Evolutionary conservation across 1,284 basidiomycete species (phyloP).

Genomic region (Fomitopsis schrenkii): DNA sequence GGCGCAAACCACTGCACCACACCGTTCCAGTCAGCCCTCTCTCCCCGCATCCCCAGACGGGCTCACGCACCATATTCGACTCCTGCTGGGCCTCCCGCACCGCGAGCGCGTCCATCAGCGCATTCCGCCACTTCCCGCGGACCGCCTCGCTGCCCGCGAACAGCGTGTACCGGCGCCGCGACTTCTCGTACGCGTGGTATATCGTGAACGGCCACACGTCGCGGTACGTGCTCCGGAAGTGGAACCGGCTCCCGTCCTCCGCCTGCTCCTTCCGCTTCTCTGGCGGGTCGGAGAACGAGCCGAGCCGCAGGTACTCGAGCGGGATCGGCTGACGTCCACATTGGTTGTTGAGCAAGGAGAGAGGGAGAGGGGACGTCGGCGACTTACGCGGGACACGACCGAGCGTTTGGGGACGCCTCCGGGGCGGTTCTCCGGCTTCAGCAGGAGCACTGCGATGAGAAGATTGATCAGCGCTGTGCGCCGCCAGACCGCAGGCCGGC

Average conservation of each 20-base stretch:
- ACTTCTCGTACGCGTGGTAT: slow-evolving; percentile 59
- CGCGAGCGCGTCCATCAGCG: slow-evolving; percentile 55
- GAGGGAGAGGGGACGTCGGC: not conserved
- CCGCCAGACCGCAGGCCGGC: slow-evolving; percentile 16
- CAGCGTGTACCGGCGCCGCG: slow-evolving; percentile 62
- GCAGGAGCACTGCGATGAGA: slow-evolving; percentile 49
- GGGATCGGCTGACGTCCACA: slow-evolving; percentile 58
- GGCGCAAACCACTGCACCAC: slow-evolving; percentile 58
- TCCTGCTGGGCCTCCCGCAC: slow-evolving; percentile 61
- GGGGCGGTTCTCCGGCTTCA: slow-evolving; percentile 51
- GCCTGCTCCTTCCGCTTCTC: slow-evolving; percentile 59
- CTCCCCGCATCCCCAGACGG: not conserved
- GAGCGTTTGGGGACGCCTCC: slow-evolving; percentile 45
- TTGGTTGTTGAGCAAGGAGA: not conserved
- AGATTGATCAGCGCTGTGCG: not conserved
- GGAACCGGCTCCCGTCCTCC: slow-evolving; percentile 55
- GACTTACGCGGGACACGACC: slow-evolving; percentile 60
- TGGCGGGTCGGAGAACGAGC: slow-evolving; percentile 50
- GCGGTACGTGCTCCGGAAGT: slow-evolving; percentile 45
- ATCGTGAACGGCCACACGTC: slow-evolving; percentile 69
- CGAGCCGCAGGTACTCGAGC: slow-evolving; percentile 69
- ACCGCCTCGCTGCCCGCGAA: slow-evolving; percentile 55
- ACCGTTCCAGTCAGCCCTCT: not conserved
- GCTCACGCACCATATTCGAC: slow-evolving; percentile 56
- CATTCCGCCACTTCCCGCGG: slow-evolving; percentile 60